Conservation (phyloP, 1,139 yeast species). For the Diutina mesorugosa region DNA sequence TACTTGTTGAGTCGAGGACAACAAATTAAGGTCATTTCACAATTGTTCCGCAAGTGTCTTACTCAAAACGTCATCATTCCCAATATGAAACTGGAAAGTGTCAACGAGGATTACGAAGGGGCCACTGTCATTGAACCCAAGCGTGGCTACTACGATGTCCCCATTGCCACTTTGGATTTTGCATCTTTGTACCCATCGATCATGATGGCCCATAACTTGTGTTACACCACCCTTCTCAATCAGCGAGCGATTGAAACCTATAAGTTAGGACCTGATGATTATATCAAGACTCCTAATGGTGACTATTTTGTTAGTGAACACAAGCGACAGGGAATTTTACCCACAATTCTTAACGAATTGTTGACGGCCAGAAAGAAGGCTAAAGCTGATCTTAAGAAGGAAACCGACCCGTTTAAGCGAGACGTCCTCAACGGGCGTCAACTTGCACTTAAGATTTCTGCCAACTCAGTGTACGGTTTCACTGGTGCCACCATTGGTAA, state of each 20-base stretch:
- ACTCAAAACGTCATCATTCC: slow-evolving; percentile 83
- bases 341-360: slow-evolving; percentile 82
- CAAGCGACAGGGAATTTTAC: slow-evolving; percentile 73
- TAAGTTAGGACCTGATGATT: slow-evolving; percentile 58
- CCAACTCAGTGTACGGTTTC: slow-evolving; percentile 96
- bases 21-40: slow-evolving; percentile 94
- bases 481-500: slow-evolving; percentile 99
- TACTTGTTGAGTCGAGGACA: slow-evolving; percentile 86
- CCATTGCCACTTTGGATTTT: slow-evolving; percentile 96
- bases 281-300: slow-evolving; percentile 81
- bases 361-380: slow-evolving; percentile 89
- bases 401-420: slow-evolving; percentile 85
- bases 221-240: slow-evolving; percentile 81
- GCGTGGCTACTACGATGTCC: slow-evolving; percentile 92
- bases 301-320: slow-evolving; percentile 75
- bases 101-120: slow-evolving; percentile 91
- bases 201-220: slow-evolving; percentile 98
- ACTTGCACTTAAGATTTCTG: slow-evolving; percentile 89
- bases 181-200: slow-evolving; percentile 95
- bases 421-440: slow-evolving; percentile 97
- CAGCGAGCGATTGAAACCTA: slow-evolving; percentile 57
- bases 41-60: slow-evolving; percentile 82
- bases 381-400: slow-evolving; percentile 78
- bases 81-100: slow-evolving; percentile 72
- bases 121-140: slow-evolving; percentile 97